A percentile compares a stretch with the other conserved stretches of the same genome.
Conservation (phyloP, 2,329 filamentous ascomycete species). For the Aspergillus sp. region DNA sequence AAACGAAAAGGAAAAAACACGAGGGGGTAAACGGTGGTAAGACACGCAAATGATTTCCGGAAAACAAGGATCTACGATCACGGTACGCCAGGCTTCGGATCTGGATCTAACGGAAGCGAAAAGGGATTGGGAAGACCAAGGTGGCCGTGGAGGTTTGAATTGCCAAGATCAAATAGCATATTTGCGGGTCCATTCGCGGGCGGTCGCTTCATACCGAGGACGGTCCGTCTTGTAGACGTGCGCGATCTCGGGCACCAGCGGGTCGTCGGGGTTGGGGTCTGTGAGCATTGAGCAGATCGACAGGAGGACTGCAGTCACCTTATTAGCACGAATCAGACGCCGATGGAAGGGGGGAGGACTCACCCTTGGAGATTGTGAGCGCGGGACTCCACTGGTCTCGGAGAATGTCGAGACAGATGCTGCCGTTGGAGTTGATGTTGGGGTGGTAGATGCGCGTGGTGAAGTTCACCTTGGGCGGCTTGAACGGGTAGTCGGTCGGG, state of each 20-base stretch:
- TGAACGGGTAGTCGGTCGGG: conserved; percentile 99
- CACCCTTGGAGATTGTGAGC: conserved; percentile 97
- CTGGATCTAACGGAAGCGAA: conserved; percentile 32
- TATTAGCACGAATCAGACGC: background rate
- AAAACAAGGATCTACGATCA: conserved; percentile 38
- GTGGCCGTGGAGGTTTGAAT: conserved; percentile 22
- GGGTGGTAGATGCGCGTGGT: conserved; percentile 99
- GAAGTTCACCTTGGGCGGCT: conserved; percentile 99
- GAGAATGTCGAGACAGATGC: conserved; percentile 97
- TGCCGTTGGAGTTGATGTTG: conserved; percentile 99
- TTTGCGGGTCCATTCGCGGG: conserved; percentile 98
- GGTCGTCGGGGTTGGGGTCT: conserved; percentile 98
- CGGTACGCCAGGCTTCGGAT: conserved; percentile 39
- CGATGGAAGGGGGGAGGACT: conserved; percentile 16
- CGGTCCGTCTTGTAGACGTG: conserved; percentile 99
- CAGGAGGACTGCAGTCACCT: conserved; percentile 68
- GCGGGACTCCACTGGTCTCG: conserved; percentile 99
- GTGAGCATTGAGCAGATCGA: conserved; percentile 99
- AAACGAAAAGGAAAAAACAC: conserved; percentile 17
- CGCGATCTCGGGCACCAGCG: conserved; percentile 96
- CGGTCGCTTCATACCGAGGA: conserved; percentile 91
- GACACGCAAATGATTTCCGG: conserved; percentile 23
- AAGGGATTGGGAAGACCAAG: conserved; percentile 27
- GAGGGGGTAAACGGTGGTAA: conserved; percentile 16
- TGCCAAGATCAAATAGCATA: conserved; percentile 75